Percentiles rank a stretch among this genome's conserved stretches.
Conservation (phyloP, 2,329 filamentous ascomycete species). For the Ceratocystis colombiana region DNA sequence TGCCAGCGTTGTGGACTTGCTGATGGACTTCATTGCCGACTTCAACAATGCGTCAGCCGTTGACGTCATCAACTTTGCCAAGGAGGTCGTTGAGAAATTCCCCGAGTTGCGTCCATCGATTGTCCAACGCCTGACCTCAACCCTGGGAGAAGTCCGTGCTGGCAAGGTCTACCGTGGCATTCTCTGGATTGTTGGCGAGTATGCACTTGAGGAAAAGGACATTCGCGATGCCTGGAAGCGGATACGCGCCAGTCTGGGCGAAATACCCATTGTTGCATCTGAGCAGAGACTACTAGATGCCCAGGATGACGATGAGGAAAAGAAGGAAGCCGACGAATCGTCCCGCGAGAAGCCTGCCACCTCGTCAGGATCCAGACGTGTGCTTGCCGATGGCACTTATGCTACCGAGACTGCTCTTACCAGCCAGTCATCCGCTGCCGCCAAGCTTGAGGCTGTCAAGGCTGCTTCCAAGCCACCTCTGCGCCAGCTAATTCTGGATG, state of each 20-base stretch:
- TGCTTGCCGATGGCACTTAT: slow-evolving; percentile 93
- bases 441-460: slow-evolving; percentile 91
- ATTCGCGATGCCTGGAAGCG: slow-evolving; percentile 95
- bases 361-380: slow-evolving; percentile 68
- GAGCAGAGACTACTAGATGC: slow-evolving; percentile 88
- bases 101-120: slow-evolving; percentile 80
- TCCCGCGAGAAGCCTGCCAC: slow-evolving; percentile 73
- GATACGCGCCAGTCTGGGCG: slow-evolving; percentile 84
- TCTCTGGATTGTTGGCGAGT: slow-evolving; percentile 96
- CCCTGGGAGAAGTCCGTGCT: slow-evolving; percentile 82
- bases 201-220: slow-evolving; percentile 84
- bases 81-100: slow-evolving; percentile 98
- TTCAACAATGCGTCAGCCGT: slow-evolving; percentile 96
- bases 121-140: slow-evolving; percentile 77
- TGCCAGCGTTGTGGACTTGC: slow-evolving; percentile 84
- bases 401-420: slow-evolving; percentile 94
- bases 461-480: slow-evolving; percentile 92
- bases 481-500: slow-evolving; percentile 87
- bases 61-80: slow-evolving; percentile 96
- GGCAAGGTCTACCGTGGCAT: slow-evolving; percentile 96
- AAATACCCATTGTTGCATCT: slow-evolving; percentile 92
- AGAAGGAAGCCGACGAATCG: slow-evolving; percentile 44
- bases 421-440: slow-evolving; percentile 78
- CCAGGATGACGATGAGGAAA: slow-evolving; percentile 59
- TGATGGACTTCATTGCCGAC: slow-evolving; percentile 99